phyloP scores from a whole-genome alignment of 208 protist species.

The Hexamita inflata region DNA sequence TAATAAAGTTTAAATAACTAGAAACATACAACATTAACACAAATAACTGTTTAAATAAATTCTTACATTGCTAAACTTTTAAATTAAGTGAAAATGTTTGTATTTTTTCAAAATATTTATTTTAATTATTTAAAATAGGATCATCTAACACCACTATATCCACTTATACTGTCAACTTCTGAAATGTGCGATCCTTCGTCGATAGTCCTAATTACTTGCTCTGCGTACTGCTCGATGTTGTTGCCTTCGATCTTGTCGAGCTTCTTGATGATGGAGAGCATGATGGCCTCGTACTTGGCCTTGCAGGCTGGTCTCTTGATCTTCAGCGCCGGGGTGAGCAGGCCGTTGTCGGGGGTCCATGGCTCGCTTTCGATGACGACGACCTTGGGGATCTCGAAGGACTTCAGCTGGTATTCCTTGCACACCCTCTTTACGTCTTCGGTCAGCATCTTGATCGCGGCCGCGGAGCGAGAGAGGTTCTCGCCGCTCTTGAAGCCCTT shows the following conservation, averaged over 20 bases:
- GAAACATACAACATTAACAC: no score
- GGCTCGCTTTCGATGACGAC: neutral
- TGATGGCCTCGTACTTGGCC: neutral
- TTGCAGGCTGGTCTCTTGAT: conserved; percentile 10
- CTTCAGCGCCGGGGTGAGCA: conserved; percentile 30
- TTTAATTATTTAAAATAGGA: no score
- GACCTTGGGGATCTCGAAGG: neutral
- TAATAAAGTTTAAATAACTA: no score
- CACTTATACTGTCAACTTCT: no score
- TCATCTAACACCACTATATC: no score
- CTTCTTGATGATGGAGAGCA: neutral
- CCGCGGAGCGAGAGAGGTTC: neutral
- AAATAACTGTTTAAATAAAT: no score
- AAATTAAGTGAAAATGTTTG: no score
- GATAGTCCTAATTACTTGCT: neutral
- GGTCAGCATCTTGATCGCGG: neutral
- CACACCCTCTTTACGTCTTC: neutral
- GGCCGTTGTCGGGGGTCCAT: neutral
- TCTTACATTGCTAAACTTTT: no score
- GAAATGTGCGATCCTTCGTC: neutral
- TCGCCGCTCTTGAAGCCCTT: neutral
- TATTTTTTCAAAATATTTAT: no score
- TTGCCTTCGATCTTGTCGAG: conserved; percentile 42
- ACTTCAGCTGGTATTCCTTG: neutral
- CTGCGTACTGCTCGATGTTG: neutral